Base-by-base conservation (phyloP, 345 rosid genomes). In the Euphorbia lathyris region DNA sequence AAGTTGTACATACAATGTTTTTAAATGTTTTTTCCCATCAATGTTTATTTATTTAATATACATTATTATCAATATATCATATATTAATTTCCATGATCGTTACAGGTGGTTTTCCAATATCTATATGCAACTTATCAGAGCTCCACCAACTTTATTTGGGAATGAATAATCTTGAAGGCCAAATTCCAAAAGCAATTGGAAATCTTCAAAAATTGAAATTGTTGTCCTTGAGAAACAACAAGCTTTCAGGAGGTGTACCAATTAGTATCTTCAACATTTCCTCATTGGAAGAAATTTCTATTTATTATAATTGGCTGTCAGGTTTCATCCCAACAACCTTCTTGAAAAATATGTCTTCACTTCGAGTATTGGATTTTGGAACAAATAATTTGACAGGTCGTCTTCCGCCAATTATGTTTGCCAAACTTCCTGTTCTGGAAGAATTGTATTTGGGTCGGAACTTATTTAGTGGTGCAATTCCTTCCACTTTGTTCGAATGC, bases 401-500 rank as follows among this genome's bases (percentile, higher is more conserved):
- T 22, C 59, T 55, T 12, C 59, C 26, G 22, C 8, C 14, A 17
- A 27, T 65, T 57, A 20, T 72, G 38, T 65, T 57, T 27, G 5
- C 58, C 12, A 10, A 45, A 7, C 51, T 45, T 45, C 51, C 51
- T 14, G 51, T 17, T 45, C 11, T 45, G 11, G 51, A 45, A 45
- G 56, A 1, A 7, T 12, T 72, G 22, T 17, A 5, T 29, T 23
- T 65, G 22, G 5, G 57, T 0, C 7, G 4, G 25, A 68, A 68
- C n/a, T 23, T 19, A 14, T 40, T 74, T 16, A 22, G 45, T 12
- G 68, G 77, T 38, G 7, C 59, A 30, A 27, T 68, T 29, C 72
- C 72, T 9, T 40, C 63, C 17, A 67, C 20, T 52, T 14, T 68
- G 30, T 38, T 14, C 3, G 3, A 32, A 5, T 74, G 78, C 38